phyloP scores from a whole-genome alignment of 768 basidiomycete species.

The Rhizopogon vesiculosus region DNA sequence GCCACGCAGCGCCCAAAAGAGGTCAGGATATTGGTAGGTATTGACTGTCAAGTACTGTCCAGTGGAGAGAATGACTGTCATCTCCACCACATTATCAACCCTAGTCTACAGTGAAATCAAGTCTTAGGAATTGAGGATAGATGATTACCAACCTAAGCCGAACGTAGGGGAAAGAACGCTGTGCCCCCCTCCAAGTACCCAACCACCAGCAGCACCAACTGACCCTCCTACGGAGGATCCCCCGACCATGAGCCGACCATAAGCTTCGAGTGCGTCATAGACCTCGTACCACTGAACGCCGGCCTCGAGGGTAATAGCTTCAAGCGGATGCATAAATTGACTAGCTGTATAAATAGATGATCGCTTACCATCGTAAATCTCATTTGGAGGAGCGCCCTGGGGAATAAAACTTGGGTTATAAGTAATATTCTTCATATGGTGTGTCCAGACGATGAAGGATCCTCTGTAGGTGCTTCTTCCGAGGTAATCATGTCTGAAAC shows the following conservation, averaged over 20 bases:
- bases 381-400: constrained; percentile 19
- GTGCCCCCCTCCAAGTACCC: constrained; percentile 45
- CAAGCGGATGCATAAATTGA: constrained; percentile 12
- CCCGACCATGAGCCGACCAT: constrained; percentile 41
- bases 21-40: constrained; percentile 33
- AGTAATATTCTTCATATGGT: constrained; percentile 33
- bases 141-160: constrained; percentile 33
- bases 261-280: constrained; percentile 33
- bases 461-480: constrained; percentile 36
- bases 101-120: constrained; percentile 13
- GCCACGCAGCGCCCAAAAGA: constrained; percentile 52
- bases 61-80: constrained; percentile 38
- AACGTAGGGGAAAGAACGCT: constrained; percentile 32
- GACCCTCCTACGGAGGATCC: constrained; percentile 35
- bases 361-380: constrained; percentile 16
- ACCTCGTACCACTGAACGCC: constrained; percentile 44
- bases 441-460: constrained; percentile 37
- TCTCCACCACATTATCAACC: constrained; percentile 46
- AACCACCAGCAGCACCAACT: constrained; percentile 45
- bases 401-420: constrained; percentile 28
- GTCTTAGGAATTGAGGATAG: background rate
- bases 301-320: constrained; percentile 29
- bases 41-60: constrained; percentile 38
- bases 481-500: constrained; percentile 17
- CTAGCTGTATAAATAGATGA: background rate